Percentiles rank a stretch among this genome's conserved stretches.
These are phyloP conservation scores for Friedmanniomyces simplex DNA, from an alignment of 495 filamentous ascomycete species.

Conservation along the genomic window DNA sequence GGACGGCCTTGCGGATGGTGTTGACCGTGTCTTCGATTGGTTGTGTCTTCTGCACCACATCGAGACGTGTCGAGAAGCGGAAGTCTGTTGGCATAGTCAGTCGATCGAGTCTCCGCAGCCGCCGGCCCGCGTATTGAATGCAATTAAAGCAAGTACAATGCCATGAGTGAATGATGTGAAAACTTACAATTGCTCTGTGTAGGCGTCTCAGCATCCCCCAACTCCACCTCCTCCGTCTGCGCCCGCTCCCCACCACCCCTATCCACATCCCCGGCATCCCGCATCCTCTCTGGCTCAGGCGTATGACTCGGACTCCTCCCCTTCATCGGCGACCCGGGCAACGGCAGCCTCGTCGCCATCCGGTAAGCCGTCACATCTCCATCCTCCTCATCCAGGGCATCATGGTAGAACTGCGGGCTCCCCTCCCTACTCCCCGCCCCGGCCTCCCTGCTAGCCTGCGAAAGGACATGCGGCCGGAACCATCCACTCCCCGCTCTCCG, in stretches of 20 bases:
- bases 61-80: slow-evolving; percentile 72
- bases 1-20: slow-evolving; percentile 48
- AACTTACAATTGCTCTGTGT: slow-evolving; percentile 22
- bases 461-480: slow-evolving; percentile 47
- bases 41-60: slow-evolving; percentile 78
- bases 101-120: slow-evolving; percentile 30
- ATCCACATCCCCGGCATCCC: slow-evolving; percentile 13
- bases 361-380: slow-evolving; percentile 41
- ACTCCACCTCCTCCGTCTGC: background rate
- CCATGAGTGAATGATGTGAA: background rate
- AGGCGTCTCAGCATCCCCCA: background rate
- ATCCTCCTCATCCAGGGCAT: slow-evolving; percentile 45
- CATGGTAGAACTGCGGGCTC: slow-evolving; percentile 43
- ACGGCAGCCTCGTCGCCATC: slow-evolving; percentile 38
- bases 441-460: slow-evolving; percentile 27
- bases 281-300: slow-evolving; percentile 16
- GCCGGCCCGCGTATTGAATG: no score
- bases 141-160: no score
- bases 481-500: slow-evolving; percentile 47
- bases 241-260: slow-evolving; percentile 8
- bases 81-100: slow-evolving; percentile 52
- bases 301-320: slow-evolving; percentile 33
- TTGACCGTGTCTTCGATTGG: slow-evolving; percentile 65
- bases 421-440: slow-evolving; percentile 34
- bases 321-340: slow-evolving; percentile 46